Evolutionary conservation across 2,329 filamentous ascomycete genomes (phyloP), one percentile per base, ranked within the genome.

Genomic region (Phoma sp.): DNA sequence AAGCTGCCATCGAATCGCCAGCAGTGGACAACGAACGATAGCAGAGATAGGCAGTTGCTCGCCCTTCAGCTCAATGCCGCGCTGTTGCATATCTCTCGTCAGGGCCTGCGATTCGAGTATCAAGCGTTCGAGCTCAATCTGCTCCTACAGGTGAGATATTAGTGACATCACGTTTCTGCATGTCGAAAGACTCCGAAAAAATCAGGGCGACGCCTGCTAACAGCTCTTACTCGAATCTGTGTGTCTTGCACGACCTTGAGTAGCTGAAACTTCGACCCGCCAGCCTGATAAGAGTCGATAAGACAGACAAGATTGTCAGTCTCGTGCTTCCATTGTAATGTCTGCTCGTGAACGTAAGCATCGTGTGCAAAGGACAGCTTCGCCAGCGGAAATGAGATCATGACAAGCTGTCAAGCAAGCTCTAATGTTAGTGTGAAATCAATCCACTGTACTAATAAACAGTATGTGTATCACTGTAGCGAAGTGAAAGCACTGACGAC

Each of bases 1-100:
- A 13, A 74, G 46, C 37, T 65, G 66, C 61, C 77, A 79, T 47
- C 77, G 67, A 11, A 80, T 60, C 9, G 77, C 79, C 2, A 81
- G 59, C 3, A 74, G 56, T 4, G 73, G 66, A 22, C 68, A 69
- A 43, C 74, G 75, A 8, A 72, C 68, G 29, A 80, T 73, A 30
- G 72, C 78, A 39, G 75, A 77, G n/a, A 80, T 74, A 4, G 78
- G 77, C 2, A 80, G 66, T 47, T 78, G 72, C 8, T 80, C 77
- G 18, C 66, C 61, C 18, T 64, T 66, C 32, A 73, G 59, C 23
- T 70, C 58, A 10, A 70, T 55, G 11, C 71, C 65, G 13, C 59
- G 62, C 27, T 69, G 55, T 13, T 63, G 52, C 55, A 65, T 63
- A 6, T 49, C 59, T 13, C 57, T 55, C 7, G 66, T 59, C 7